A percentile compares a stretch with the other conserved stretches of the same genome.
Evolutionary conservation across 2,329 filamentous ascomycete genomes (phyloP).

Genomic region (Amauroascus niger): DNA sequence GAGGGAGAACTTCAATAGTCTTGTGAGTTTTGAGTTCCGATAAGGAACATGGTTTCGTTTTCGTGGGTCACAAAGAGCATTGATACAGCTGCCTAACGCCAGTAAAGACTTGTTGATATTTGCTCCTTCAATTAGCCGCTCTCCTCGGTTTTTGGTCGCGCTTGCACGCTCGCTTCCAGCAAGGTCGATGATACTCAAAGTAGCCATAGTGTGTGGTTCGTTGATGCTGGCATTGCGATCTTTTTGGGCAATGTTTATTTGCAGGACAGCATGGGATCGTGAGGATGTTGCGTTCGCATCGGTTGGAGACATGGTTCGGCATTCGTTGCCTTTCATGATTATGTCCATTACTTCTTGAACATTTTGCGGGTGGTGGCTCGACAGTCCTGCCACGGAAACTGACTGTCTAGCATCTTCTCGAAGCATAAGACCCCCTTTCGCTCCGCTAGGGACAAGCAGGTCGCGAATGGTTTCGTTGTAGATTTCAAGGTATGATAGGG

Average conservation of each 20-base stretch:
- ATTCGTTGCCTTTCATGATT: slow-evolving; percentile 90
- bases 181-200: slow-evolving; percentile 93
- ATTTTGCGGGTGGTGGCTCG: slow-evolving; percentile 80
- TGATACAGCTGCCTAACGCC: slow-evolving; percentile 92
- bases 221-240: slow-evolving; percentile 86
- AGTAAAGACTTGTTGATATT: slow-evolving; percentile 99
- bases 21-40: slow-evolving; percentile 92
- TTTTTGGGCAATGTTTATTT: slow-evolving; percentile 92
- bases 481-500: slow-evolving; percentile 91
- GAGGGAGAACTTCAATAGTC: slow-evolving; percentile 89
- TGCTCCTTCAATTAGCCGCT: slow-evolving; percentile 81
- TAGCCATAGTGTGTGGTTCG: slow-evolving; percentile 96
- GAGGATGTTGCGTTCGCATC: slow-evolving; percentile 97
- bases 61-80: slow-evolving; percentile 85
- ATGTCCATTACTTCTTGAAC: slow-evolving; percentile 99
- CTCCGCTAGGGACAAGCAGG: slow-evolving; percentile 73
- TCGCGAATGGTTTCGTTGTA: slow-evolving; percentile 99
- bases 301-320: slow-evolving; percentile 89
- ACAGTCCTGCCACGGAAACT: slow-evolving; percentile 81
- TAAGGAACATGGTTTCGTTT: slow-evolving; percentile 94
- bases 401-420: slow-evolving; percentile 90
- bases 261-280: slow-evolving; percentile 89
- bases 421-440: slow-evolving; percentile 77
- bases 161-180: slow-evolving; percentile 93
- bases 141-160: slow-evolving; percentile 91